Conservation (phyloP, 225 moss, liverwort and hornwort genomes). For the Straminergon stramineum region DNA sequence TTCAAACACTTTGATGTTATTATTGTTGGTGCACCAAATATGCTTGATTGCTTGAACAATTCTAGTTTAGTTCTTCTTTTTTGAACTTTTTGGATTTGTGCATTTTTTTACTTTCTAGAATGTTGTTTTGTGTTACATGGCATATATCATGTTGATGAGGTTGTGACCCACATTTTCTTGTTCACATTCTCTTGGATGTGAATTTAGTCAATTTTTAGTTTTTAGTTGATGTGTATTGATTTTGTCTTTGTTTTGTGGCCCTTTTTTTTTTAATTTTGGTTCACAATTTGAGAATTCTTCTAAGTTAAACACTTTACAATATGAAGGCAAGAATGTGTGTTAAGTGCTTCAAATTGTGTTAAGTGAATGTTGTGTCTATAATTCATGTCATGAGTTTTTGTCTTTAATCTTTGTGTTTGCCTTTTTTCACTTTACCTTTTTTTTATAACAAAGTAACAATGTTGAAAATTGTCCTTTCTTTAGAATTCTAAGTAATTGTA, state of each 20-base stretch:
- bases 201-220: background rate
- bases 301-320: accelerated
- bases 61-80: accelerated
- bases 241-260: no score
- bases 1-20: background rate
- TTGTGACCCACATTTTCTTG: background rate
- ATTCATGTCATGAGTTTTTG: no score
- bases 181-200: background rate
- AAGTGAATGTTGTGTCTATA: no score
- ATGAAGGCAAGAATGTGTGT: background rate
- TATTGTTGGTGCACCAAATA: background rate
- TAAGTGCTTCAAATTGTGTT: no score
- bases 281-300: no score
- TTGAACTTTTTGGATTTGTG: accelerated
- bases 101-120: background rate
- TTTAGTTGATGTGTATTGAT: background rate
- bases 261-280: no score
- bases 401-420: no score
- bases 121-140: background rate
- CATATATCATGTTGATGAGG: background rate
- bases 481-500: no score
- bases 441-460: no score
- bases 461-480: no score
- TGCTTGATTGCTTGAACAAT: background rate
- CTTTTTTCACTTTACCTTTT: no score